These are phyloP conservation scores for Brasilioporus rufonigricans DNA, from an alignment of 768 basidiomycete species.

Conservation along the genomic window DNA sequence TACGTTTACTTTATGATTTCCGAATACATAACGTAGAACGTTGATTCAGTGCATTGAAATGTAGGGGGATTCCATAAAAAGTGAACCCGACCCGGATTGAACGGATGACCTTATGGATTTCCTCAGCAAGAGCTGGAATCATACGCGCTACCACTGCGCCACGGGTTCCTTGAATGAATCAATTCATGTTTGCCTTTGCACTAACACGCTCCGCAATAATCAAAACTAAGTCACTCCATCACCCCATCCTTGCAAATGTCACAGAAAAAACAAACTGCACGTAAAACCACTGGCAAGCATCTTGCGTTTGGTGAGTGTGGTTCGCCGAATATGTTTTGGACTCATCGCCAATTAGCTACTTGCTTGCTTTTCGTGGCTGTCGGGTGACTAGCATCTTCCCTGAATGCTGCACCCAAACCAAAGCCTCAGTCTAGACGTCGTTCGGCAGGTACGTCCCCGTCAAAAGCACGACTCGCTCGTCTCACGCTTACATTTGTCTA, in stretches of 20 bases:
- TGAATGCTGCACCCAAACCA: not conserved
- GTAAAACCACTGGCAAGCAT: conserved; percentile 19
- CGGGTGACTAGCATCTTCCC: not conserved
- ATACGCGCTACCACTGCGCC: conserved; percentile 41
- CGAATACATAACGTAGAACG: not conserved
- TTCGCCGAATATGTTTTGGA: not conserved
- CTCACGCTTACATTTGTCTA: not conserved
- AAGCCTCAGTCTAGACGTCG: not conserved
- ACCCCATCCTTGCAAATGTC: conserved; percentile 4
- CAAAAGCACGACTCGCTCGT: not conserved
- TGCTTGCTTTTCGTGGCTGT: not conserved
- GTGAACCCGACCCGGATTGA: conserved; percentile 45
- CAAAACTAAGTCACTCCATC: not conserved
- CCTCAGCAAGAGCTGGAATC: conserved; percentile 32
- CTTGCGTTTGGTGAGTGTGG: conserved; percentile 2
- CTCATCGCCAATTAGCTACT: not conserved
- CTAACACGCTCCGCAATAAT: not conserved
- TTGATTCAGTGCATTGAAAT: not conserved
- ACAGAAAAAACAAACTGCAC: conserved; percentile 17
- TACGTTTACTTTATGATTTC: conserved; percentile 1
- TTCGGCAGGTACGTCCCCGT: conserved; percentile 1
- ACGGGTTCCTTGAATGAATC: conserved; percentile 23
- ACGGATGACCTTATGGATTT: conserved; percentile 46
- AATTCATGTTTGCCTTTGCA: not conserved
- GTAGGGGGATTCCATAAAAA: conserved; percentile 3